Conservation (phyloP, 192 early-diverging fungal species). For the Coemansia sp. region DNA sequence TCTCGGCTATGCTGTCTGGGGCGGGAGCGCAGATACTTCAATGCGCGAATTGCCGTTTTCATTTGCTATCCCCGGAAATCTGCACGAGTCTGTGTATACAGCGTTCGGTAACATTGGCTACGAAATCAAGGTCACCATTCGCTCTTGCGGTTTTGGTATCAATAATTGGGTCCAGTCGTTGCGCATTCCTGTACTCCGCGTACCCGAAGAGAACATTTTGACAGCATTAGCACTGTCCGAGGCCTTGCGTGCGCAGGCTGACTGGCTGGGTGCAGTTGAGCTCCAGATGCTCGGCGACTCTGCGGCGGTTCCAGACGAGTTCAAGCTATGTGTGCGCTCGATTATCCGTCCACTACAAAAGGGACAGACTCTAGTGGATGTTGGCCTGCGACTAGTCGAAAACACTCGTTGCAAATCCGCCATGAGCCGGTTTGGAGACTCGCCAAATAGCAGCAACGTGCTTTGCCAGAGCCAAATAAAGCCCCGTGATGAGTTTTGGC, state of each 20-base stretch:
- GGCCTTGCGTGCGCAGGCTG: slow-evolving; percentile 33
- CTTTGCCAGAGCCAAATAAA: slow-evolving; percentile 19
- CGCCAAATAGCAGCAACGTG: slow-evolving; percentile 9
- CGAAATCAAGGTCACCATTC: slow-evolving; percentile 41
- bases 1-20: slow-evolving; percentile 26
- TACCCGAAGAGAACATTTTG: slow-evolving; percentile 29
- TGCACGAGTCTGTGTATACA: slow-evolving; percentile 40
- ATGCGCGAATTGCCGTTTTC: slow-evolving; percentile 40
- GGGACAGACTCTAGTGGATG: slow-evolving; percentile 29
- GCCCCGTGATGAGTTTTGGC: not conserved
- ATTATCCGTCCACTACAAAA: slow-evolving; percentile 47
- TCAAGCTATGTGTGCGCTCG: slow-evolving; percentile 23
- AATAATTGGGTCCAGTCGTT: slow-evolving; percentile 45
- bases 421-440: slow-evolving; percentile 34
- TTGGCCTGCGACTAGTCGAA: slow-evolving; percentile 40
- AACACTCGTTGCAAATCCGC: slow-evolving; percentile 22
- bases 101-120: slow-evolving; percentile 36
- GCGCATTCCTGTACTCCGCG: slow-evolving; percentile 36
- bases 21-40: slow-evolving; percentile 1
- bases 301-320: slow-evolving; percentile 29
- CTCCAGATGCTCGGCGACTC: slow-evolving; percentile 39
- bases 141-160: slow-evolving; percentile 46
- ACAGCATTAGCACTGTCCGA: slow-evolving; percentile 22
- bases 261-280: slow-evolving; percentile 50
- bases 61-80: slow-evolving; percentile 35